These are phyloP conservation scores for Suhomyces terraborum DNA, from an alignment of 1,139 yeast genomes.

Conservation along the genomic window DNA sequence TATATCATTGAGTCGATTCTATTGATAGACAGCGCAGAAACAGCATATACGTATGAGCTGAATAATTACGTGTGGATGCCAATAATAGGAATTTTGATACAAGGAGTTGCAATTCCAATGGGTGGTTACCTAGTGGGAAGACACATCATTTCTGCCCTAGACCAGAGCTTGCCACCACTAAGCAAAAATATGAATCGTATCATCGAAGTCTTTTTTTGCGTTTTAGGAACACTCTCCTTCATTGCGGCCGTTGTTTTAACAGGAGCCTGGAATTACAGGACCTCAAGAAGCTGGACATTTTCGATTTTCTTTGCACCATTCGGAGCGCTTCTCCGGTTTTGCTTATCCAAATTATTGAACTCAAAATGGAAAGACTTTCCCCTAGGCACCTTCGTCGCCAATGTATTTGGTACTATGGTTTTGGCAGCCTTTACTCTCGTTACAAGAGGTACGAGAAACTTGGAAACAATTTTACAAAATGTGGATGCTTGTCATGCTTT, in stretches of 20 bases:
- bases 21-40: conserved; percentile 55
- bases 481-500: conserved; percentile 53
- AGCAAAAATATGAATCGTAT: conserved; percentile 17
- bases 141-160: conserved; percentile 28
- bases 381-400: conserved; percentile 74
- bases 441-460: no score
- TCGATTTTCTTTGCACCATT: conserved; percentile 60
- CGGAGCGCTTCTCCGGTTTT: conserved; percentile 64
- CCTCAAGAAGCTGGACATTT: conserved; percentile 69
- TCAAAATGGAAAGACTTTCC: conserved; percentile 50
- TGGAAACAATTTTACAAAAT: conserved; percentile 33
- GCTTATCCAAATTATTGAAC: conserved; percentile 54
- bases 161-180: conserved; percentile 25
- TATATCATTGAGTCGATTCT: conserved; percentile 64
- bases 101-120: conserved; percentile 39
- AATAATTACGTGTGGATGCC: conserved; percentile 50
- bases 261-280: conserved; percentile 35
- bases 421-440: conserved; percentile 58
- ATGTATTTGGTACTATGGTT: conserved; percentile 57
- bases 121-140: conserved; percentile 39
- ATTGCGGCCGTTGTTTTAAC: conserved; percentile 48
- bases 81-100: conserved; percentile 32
- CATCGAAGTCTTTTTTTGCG: conserved; percentile 24
- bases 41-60: conserved; percentile 77
- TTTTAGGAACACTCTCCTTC: conserved; percentile 35